phyloP scores from a whole-genome alignment of 2,329 filamentous ascomycete species.

The Neocucurbitaria cava region DNA sequence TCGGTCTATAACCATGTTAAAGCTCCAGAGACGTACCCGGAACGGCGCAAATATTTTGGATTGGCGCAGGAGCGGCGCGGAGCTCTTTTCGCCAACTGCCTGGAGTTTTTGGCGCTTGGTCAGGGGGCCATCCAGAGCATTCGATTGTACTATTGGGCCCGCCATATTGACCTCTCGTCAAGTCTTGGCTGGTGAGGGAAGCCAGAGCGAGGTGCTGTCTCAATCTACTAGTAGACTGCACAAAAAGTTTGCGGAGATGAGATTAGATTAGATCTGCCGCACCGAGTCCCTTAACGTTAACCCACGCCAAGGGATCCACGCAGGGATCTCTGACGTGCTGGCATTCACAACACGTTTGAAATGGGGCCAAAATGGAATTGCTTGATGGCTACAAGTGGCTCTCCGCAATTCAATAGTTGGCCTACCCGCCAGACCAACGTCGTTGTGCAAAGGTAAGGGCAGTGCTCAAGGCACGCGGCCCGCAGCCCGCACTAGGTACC shows the following conservation, averaged over 20 bases:
- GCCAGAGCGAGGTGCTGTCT: background rate
- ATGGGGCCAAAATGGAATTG: background rate
- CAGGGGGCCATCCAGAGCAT: constrained; percentile 56
- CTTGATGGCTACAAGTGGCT: background rate
- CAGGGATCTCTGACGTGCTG: constrained; percentile 14
- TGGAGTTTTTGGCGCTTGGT: constrained; percentile 67
- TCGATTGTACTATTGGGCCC: constrained; percentile 57
- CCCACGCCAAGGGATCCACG: constrained; percentile 30
- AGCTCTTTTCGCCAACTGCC: constrained; percentile 46
- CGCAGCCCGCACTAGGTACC: background rate
- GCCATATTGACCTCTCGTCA: constrained; percentile 51
- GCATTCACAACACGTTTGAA: background rate
- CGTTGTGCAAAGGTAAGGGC: no score
- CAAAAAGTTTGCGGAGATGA: constrained; percentile 28
- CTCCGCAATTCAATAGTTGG: no score
- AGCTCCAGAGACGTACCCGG: constrained; percentile 65
- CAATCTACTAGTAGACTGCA: constrained; percentile 4
- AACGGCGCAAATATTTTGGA: constrained; percentile 94
- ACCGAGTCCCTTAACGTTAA: constrained; percentile 17
- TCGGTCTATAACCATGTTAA: background rate
- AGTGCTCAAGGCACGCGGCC: no score
- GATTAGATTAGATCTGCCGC: constrained; percentile 29
- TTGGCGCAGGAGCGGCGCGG: constrained; percentile 52
- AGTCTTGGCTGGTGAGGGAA: background rate
- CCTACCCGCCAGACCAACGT: no score